Evolutionary conservation across 73 alveolate genomes (phyloP).

Genomic region (Tetrahymena elliotti): DNA sequence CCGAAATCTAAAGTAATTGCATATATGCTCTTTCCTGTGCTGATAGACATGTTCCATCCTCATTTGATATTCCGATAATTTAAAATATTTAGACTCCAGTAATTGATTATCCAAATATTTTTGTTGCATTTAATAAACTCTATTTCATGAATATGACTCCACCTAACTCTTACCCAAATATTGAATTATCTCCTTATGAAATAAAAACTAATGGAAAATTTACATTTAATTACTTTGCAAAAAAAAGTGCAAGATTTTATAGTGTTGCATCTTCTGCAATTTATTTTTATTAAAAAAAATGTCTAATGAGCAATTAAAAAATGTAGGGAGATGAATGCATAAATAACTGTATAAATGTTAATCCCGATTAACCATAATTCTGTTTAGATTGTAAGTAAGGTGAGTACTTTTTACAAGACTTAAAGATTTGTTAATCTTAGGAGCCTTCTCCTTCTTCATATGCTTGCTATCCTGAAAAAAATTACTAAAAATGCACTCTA

Average conservation of each 20-base stretch:
- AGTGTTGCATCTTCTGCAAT: neutral
- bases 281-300: no score
- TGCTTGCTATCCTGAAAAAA: neutral
- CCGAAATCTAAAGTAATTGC: neutral
- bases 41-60: neutral
- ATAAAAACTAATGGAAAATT: neutral
- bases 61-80: neutral
- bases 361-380: neutral
- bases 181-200: neutral
- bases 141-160: no score
- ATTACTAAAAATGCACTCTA: neutral
- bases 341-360: neutral
- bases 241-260: neutral
- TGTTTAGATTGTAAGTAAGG: neutral
- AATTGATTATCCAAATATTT: neutral
- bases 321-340: neutral
- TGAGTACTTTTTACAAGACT: neutral
- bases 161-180: no score
- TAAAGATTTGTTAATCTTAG: neutral
- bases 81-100: neutral
- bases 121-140: neutral
- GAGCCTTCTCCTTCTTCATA: neutral
- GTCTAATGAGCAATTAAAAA: neutral
- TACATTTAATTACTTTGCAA: neutral
- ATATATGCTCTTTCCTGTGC: neutral